Evolutionary conservation across 345 rosid genomes (phyloP).

Genomic region (Arabidopsis arenosa): DNA sequence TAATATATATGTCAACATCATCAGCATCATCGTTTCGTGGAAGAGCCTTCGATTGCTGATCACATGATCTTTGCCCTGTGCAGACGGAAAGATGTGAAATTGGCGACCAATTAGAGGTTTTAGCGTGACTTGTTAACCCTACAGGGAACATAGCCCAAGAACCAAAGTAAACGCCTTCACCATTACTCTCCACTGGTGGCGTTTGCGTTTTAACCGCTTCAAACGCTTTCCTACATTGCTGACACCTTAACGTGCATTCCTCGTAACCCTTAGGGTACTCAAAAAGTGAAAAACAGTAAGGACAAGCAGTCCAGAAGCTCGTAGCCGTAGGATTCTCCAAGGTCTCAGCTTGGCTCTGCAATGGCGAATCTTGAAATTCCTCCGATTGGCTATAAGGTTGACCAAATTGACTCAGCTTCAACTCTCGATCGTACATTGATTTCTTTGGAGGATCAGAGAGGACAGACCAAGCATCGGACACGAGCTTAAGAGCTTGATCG

Average conservation of each 20-base stretch:
- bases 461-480: constrained; percentile 78
- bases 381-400: constrained; percentile 48
- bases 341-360: constrained; percentile 50
- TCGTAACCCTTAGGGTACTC: constrained; percentile 76
- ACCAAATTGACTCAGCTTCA: constrained; percentile 54
- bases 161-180: constrained; percentile 56
- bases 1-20: constrained; percentile 49
- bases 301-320: constrained; percentile 90
- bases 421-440: constrained; percentile 67
- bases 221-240: constrained; percentile 70
- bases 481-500: constrained; percentile 74
- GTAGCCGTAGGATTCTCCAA: constrained; percentile 28
- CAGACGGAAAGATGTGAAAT: constrained; percentile 57
- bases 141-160: constrained; percentile 74
- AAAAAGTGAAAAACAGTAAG: constrained; percentile 68
- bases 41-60: constrained; percentile 23
- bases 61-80: constrained; percentile 34
- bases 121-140: constrained; percentile 52
- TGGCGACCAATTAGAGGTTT: constrained; percentile 63
- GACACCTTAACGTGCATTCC: constrained; percentile 75
- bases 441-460: constrained; percentile 67
- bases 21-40: constrained; percentile 43
- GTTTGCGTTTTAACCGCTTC: constrained; percentile 68
- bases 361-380: constrained; percentile 25
- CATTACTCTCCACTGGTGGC: constrained; percentile 61